A percentile compares a stretch with the other conserved stretches of the same genome.
These are phyloP conservation scores for Silene latifolia DNA, from an alignment of 148 eudicot genomes.

Conservation along the genomic window DNA sequence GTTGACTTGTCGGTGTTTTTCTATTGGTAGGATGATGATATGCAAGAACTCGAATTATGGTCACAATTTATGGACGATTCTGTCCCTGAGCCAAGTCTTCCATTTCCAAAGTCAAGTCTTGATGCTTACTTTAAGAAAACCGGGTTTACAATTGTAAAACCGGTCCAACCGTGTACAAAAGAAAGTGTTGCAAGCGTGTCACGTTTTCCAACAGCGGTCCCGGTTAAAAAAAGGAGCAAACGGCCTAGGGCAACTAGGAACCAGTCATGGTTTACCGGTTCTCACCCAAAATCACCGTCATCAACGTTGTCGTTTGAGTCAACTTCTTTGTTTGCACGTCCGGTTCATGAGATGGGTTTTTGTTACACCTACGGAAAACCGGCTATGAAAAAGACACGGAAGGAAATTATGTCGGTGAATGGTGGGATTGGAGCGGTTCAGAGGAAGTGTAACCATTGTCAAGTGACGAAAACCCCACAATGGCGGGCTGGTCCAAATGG, in stretches of 20 bases:
- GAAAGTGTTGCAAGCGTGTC: constrained; percentile 23
- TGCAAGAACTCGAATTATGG: constrained; percentile 80
- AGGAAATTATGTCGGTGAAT: constrained; percentile 16
- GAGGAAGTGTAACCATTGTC: constrained; percentile 68
- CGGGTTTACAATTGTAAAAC: constrained; percentile 28
- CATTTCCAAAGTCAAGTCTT: constrained; percentile 45
- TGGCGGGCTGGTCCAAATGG: constrained; percentile 90
- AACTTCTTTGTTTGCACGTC: neutral
- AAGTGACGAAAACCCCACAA: constrained; percentile 83
- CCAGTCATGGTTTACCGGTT: constrained; percentile 32
- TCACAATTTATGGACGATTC: constrained; percentile 89
- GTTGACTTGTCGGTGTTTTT: neutral
- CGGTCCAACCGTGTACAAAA: constrained; percentile 32
- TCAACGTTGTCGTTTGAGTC: constrained; percentile 38
- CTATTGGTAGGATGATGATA: constrained; percentile 55
- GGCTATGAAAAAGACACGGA: constrained; percentile 48
- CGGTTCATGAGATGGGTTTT: constrained; percentile 24
- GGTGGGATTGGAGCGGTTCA: constrained; percentile 24
- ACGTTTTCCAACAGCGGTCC: constrained; percentile 44
- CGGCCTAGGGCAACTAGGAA: constrained; percentile 38
- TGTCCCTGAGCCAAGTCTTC: constrained; percentile 40
- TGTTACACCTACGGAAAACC: constrained; percentile 33
- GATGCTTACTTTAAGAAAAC: constrained; percentile 23
- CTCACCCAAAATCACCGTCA: constrained; percentile 38
- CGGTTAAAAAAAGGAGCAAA: constrained; percentile 56